Evolutionary conservation across 2,329 filamentous ascomycete species (phyloP).

Genomic region (Colletotrichum siamense): DNA sequence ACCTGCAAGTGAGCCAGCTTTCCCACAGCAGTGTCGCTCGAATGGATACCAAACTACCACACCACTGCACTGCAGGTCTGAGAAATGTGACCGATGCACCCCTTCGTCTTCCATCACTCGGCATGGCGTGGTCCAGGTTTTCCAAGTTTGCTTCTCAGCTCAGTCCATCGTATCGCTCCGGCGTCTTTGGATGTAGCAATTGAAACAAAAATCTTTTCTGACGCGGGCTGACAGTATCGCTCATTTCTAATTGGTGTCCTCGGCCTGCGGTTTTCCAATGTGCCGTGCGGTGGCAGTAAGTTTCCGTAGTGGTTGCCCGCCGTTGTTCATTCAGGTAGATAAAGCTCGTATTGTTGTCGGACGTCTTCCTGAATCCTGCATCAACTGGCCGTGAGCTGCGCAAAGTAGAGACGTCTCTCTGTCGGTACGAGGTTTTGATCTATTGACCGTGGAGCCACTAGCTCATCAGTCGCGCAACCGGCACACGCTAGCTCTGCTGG

Average conservation of each 20-base stretch:
- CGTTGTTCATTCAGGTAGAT: constrained; percentile 8
- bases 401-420: not conserved
- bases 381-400: not conserved
- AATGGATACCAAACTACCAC: not conserved
- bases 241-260: not conserved
- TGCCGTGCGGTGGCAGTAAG: not conserved
- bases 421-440: not conserved
- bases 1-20: not conserved
- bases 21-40: not conserved
- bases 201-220: not conserved
- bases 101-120: constrained; percentile 10
- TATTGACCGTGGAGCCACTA: constrained; percentile 8
- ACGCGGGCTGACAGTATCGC: not conserved
- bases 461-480: not conserved
- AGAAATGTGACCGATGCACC: constrained; percentile 14
- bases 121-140: not conserved
- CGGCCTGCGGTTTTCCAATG: not conserved
- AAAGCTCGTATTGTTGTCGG: not conserved
- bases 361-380: constrained; percentile 1
- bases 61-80: constrained; percentile 14
- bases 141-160: not conserved
- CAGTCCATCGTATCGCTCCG: not conserved
- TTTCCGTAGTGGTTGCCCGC: not conserved
- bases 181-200: not conserved
- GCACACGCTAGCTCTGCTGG: not conserved